Evolutionary conservation across 805 yeast genomes (phyloP).

Genomic region (Clavispora fructus): DNA sequence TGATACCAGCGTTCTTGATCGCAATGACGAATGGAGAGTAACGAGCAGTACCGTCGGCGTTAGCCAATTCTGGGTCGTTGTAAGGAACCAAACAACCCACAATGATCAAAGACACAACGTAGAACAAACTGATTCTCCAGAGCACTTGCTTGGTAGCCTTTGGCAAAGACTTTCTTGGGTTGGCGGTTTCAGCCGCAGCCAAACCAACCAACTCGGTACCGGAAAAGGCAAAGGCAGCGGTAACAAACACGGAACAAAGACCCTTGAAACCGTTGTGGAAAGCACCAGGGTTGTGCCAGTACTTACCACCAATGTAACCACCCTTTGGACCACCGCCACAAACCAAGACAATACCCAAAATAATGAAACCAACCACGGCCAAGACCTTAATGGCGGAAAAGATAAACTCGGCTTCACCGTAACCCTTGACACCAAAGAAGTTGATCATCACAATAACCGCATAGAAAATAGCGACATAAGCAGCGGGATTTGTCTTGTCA

Average conservation of each 20-base stretch:
- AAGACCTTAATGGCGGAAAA: conserved; percentile 51
- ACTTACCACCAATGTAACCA: conserved; percentile 53
- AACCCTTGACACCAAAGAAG: conserved; percentile 59
- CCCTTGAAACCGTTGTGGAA: conserved; percentile 57
- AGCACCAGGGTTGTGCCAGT: conserved; percentile 59
- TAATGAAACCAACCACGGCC: conserved; percentile 54
- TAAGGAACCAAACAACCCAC: conserved; percentile 47
- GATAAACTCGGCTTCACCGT: conserved; percentile 64
- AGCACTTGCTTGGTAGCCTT: conserved; percentile 61
- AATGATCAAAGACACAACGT: conserved; percentile 41
- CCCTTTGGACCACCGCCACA: conserved; percentile 54
- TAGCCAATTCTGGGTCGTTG: conserved; percentile 40
- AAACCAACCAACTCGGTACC: conserved; percentile 65
- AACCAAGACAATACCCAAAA: conserved; percentile 49
- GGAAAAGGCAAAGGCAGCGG: conserved; percentile 60
- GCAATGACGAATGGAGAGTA: conserved; percentile 73
- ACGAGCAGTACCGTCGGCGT: conserved; percentile 51
- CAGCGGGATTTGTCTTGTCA: conserved; percentile 42
- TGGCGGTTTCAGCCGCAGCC: conserved; percentile 62
- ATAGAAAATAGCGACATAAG: conserved; percentile 53
- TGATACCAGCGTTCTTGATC: conserved; percentile 54
- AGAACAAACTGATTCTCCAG: conserved; percentile 59
- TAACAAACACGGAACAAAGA: conserved; percentile 54
- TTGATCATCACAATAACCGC: conserved; percentile 46
- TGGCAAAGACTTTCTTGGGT: conserved; percentile 58